Evolutionary conservation across 164 flowering plant species (phyloP).

Genomic region (Aristolochia contorta): DNA sequence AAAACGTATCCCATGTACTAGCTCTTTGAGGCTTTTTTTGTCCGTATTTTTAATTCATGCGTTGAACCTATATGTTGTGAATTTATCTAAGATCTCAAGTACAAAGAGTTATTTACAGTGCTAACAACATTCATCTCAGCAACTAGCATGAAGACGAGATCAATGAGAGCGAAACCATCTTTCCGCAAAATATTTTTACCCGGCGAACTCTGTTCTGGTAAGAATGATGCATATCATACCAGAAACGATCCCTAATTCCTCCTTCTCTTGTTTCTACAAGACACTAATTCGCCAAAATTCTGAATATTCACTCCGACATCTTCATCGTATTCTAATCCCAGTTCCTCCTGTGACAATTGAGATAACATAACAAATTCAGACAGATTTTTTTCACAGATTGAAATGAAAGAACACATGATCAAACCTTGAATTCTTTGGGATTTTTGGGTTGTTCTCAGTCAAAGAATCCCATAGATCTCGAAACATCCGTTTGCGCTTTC

Average conservation of each 20-base stretch:
- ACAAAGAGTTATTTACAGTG: no score
- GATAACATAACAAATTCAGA: neutral
- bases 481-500: conserved; percentile 66
- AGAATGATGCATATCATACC: neutral
- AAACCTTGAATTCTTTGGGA: conserved; percentile 82
- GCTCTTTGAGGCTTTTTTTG: no score
- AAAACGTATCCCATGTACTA: no score
- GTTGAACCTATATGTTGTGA: no score
- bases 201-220: no score
- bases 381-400: neutral
- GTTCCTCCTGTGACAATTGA: conserved; percentile 58
- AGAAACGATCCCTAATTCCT: conserved; percentile 25
- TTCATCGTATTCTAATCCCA: conserved; percentile 86
- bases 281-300: conserved; percentile 41
- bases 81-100: no score
- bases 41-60: no score
- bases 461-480: conserved; percentile 11
- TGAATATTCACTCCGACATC: conserved; percentile 75
- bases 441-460: conserved; percentile 12
- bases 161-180: neutral
- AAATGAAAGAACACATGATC: neutral
- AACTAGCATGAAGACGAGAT: no score
- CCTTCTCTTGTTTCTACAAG: conserved; percentile 39
- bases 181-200: no score
- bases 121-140: no score